Evolutionary conservation across 179 eudicot genomes (phyloP).

Genomic region (Pouteria campechiana): DNA sequence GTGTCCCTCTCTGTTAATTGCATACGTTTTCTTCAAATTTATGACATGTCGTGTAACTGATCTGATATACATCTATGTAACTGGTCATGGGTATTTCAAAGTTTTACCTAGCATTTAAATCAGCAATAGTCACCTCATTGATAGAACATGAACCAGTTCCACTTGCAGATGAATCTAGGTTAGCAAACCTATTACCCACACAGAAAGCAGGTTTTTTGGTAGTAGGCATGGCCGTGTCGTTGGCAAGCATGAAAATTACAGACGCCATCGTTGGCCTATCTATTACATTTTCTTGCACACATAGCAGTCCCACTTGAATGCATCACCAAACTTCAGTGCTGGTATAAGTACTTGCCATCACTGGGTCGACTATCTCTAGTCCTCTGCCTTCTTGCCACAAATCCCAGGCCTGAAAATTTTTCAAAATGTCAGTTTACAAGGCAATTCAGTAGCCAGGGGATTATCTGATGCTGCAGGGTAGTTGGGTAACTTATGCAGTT

Average conservation of each 20-base stretch:
- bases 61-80: too few species aligned
- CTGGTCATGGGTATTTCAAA: too few species aligned
- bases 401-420: conserved; percentile 26
- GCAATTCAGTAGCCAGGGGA: background rate
- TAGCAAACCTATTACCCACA: conserved; percentile 3
- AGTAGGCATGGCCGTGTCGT: conserved; percentile 5
- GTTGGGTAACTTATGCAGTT: background rate
- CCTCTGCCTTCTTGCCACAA: conserved; percentile 16
- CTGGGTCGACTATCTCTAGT: conserved; percentile 13
- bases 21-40: too few species aligned
- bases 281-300: conserved; percentile 25
- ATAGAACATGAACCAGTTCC: background rate
- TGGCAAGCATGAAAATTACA: conserved; percentile 19
- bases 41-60: too few species aligned
- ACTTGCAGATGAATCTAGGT: background rate
- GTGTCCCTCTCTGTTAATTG: too few species aligned
- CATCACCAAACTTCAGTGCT: conserved; percentile 11
- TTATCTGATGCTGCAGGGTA: too few species aligned
- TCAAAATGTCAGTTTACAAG: background rate
- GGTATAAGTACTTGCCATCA: background rate
- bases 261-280: conserved; percentile 30
- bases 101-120: too few species aligned
- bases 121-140: background rate
- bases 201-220: conserved; percentile 30
- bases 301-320: conserved; percentile 25